Evolutionary conservation across 495 filamentous ascomycete genomes (phyloP), one percentile per base, ranked within the genome.

Genomic region (Cercophora newfieldiana): DNA sequence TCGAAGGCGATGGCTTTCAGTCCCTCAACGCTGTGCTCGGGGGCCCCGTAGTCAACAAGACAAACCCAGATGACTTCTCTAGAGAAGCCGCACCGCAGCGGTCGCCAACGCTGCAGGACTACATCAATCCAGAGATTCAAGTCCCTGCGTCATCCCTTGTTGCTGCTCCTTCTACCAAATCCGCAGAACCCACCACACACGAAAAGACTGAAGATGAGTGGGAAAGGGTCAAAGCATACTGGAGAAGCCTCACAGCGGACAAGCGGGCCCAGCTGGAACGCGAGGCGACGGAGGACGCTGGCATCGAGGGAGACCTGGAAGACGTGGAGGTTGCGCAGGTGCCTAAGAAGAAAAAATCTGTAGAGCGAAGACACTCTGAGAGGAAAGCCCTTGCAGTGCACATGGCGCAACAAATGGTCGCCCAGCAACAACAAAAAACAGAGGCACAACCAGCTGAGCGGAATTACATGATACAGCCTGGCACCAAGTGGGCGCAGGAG

Each of bases 11-110:
- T 67, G 91, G 90, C 0, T 97, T 93, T 75, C 84, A 89, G 55
- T 96, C 91, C 14, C 86, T 97, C 53, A 87, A 96, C 77, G 93
- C 93, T 28, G 89, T 96, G 50, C 82, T 96, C 1, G 88, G 93
- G 59, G 87, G 83, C 57, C 85, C 88, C 25, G 3, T 50, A 5
- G 24, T 54, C 50, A 47, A 69, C 50, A 67, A 37, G 28, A 25
- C 22, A 7, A 21, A 18, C 55, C 48, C 14, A 31, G 59, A 19
- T 30, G 14, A 26, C 18, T 18, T 51, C 24, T n/a, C 21, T 25
- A 14, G 19, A 18, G 24, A 62, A 10, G 25, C 10, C 50, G 66
- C 62, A 26, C 22, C 66, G n/a, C 50, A 33, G 2, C 49, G 66
- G 7, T 22, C 66, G 37, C 61, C 63, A 31, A 48, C 68, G 25